Evolutionary conservation across 306 rosid species (phyloP).

Genomic region (Mimosa bimucronata): DNA sequence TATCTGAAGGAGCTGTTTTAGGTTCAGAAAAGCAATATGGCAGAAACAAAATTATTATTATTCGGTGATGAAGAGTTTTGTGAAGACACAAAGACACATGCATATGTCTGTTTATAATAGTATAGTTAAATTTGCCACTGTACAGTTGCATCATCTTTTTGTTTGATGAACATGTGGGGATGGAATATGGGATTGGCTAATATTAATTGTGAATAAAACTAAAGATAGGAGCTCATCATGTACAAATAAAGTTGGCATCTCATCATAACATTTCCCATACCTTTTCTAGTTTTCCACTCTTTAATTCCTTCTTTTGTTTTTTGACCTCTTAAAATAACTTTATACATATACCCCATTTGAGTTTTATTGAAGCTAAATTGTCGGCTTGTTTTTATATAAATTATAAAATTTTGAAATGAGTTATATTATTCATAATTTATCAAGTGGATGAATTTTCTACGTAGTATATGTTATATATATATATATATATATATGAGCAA

Average conservation of each 20-base stretch:
- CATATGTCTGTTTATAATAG: neutral
- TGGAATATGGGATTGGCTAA: conserved; percentile 32
- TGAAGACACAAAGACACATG: conserved; percentile 24
- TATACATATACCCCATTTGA: neutral
- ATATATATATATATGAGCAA: too few relatives aligned
- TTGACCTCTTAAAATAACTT: neutral
- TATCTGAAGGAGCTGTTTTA: too few relatives aligned
- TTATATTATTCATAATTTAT: neutral
- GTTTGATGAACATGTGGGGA: conserved; percentile 14
- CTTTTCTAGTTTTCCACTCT: neutral
- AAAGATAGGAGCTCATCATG: conserved; percentile 11
- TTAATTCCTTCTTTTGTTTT: neutral
- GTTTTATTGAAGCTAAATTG: neutral
- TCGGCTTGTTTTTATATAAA: neutral
- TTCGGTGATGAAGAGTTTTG: neutral
- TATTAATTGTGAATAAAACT: conserved; percentile 34
- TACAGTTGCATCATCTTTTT: neutral
- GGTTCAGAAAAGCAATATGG: neutral
- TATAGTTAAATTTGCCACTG: neutral
- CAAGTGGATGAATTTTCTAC: too few relatives aligned
- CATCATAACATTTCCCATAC: conserved; percentile 36
- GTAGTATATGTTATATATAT: too few relatives aligned
- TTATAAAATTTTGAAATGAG: too few relatives aligned
- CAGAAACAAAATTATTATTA: neutral
- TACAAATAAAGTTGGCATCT: conserved; percentile 36